Conservation (phyloP, 345 rosid genomes). For the Citropsis articulata region DNA sequence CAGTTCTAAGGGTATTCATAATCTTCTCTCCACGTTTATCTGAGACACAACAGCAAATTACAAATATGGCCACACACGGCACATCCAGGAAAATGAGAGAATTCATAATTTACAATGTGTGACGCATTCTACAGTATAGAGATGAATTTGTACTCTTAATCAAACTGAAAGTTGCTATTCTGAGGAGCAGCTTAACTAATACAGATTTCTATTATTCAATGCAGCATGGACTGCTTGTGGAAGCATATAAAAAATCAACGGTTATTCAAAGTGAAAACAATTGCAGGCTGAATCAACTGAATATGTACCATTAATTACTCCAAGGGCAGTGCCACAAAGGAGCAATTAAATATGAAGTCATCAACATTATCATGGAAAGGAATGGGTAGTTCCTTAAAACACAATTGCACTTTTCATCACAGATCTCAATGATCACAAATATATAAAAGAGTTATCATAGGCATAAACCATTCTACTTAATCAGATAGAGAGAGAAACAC, state of each 20-base stretch:
- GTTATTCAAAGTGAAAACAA: background rate
- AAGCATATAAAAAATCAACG: background rate
- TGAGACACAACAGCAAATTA: background rate
- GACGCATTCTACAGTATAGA: background rate
- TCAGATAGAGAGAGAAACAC: background rate
- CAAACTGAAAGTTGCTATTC: no score
- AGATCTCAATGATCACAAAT: background rate
- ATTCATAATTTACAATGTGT: background rate
- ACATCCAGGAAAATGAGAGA: background rate
- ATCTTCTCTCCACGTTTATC: background rate
- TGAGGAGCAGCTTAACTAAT: background rate
- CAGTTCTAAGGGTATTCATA: background rate
- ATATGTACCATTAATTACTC: background rate
- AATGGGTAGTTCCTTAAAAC: background rate
- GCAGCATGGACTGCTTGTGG: background rate
- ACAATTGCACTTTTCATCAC: background rate
- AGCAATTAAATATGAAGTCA: background rate
- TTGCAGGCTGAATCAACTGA: background rate
- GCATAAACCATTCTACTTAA: background rate
- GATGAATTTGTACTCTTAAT: no score
- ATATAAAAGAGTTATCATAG: background rate
- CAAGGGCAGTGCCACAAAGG: background rate
- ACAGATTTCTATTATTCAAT: background rate
- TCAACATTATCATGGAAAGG: background rate
- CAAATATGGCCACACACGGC: background rate